A percentile compares a stretch with the other conserved stretches of the same genome.
These are phyloP conservation scores for Eimeria necatrix DNA, from an alignment of 169 alveolate genomes.

Conservation along the genomic window DNA sequence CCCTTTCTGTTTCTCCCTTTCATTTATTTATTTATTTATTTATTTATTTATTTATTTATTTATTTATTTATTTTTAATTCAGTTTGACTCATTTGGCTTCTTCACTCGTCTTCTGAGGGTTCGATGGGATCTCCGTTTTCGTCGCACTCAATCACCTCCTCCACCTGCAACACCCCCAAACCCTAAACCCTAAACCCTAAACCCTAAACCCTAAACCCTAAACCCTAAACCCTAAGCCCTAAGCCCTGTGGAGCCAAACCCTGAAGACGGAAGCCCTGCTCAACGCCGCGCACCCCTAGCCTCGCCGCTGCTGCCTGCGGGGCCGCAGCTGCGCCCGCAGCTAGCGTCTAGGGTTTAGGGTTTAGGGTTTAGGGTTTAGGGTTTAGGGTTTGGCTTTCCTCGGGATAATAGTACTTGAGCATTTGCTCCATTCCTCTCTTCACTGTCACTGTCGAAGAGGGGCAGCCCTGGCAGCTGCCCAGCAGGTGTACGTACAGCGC, in stretches of 20 bases:
- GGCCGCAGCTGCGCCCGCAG: too few relatives aligned
- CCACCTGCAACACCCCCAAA: slow-evolving; percentile 63
- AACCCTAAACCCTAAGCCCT: background rate
- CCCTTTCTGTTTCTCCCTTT: too few relatives aligned
- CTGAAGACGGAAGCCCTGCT: background rate
- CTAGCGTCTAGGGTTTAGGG: slow-evolving; percentile 7
- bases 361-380: background rate
- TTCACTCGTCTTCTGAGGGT: slow-evolving; percentile 38
- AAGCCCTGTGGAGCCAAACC: background rate
- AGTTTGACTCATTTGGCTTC: background rate
- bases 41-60: too few relatives aligned
- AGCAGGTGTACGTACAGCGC: slow-evolving; percentile 87
- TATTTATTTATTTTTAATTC: too few relatives aligned
- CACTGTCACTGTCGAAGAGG: slow-evolving; percentile 88
- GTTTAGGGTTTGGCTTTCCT: slow-evolving; percentile 78
- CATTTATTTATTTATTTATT: too few relatives aligned
- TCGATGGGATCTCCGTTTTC: slow-evolving; percentile 82
- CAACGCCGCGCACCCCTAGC: too few relatives aligned
- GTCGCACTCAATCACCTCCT: slow-evolving; percentile 76
- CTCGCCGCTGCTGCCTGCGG: too few relatives aligned
- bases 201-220: background rate
- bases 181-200: background rate
- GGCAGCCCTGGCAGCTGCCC: slow-evolving; percentile 94
- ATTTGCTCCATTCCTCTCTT: slow-evolving; percentile 90
- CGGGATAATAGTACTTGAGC: slow-evolving; percentile 89